Evolutionary conservation across 495 filamentous ascomycete species (phyloP).

Genomic region (Collariella sp.): DNA sequence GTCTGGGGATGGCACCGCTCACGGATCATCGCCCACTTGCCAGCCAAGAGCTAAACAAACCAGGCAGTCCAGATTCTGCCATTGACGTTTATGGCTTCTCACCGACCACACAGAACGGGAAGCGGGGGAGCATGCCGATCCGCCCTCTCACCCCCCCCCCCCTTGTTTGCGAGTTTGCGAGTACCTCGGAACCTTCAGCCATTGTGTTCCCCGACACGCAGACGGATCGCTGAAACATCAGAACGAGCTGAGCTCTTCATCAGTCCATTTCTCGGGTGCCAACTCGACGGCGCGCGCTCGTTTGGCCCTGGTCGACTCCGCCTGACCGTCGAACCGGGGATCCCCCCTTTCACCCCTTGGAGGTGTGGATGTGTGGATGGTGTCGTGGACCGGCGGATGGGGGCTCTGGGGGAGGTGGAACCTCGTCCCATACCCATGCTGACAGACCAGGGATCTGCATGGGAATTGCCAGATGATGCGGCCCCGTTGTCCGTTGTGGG

Average conservation of each 20-base stretch:
- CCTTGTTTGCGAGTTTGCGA: neutral
- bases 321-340: neutral
- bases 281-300: neutral
- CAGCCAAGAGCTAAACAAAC: neutral
- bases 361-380: neutral
- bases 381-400: neutral
- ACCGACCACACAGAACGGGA: neutral
- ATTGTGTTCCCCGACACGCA: conserved; percentile 6
- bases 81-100: neutral
- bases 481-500: neutral
- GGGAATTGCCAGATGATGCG: conserved; percentile 11
- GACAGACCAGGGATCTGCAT: conserved; percentile 11
- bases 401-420: conserved; percentile 1
- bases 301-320: neutral
- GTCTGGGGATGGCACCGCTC: neutral
- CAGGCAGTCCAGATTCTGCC: neutral
- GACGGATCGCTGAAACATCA: neutral
- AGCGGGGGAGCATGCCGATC: neutral
- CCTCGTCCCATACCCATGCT: neutral
- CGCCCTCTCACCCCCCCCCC: neutral
- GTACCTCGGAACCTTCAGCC: neutral
- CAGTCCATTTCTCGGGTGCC: neutral
- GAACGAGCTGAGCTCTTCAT: neutral
- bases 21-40: neutral
- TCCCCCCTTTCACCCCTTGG: no score